Percentiles rank a stretch among this genome's conserved stretches.
Evolutionary conservation across 768 basidiomycete genomes (phyloP).

Genomic region (Kwoniella bestiolae): DNA sequence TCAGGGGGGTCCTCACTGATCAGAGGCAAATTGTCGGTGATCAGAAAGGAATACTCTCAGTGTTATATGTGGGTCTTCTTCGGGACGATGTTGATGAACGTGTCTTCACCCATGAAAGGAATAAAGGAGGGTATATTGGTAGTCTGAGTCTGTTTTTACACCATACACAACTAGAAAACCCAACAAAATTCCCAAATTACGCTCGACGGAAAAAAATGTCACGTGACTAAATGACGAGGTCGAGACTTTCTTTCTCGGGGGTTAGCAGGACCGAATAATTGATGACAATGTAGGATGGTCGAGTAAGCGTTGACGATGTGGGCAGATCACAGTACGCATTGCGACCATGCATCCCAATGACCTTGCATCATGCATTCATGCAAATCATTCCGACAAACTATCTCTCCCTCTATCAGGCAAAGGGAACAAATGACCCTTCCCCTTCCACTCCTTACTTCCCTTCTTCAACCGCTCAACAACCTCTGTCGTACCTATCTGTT

Average conservation of each 20-base stretch:
- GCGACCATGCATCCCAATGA: too few relatives aligned
- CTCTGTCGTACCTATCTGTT: conserved; percentile 11
- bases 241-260: too few relatives aligned
- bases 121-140: background rate
- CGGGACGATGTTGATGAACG: background rate
- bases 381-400: conserved; percentile 3
- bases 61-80: too few relatives aligned
- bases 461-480: conserved; percentile 14
- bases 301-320: too few relatives aligned
- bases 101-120: background rate
- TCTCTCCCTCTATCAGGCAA: conserved; percentile 20
- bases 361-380: background rate
- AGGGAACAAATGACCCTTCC: conserved; percentile 26
- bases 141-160: background rate
- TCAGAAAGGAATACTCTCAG: background rate
- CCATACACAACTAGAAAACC: too few relatives aligned
- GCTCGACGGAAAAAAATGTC: background rate
- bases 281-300: too few relatives aligned
- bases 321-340: too few relatives aligned
- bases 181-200: background rate
- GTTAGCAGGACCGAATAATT: too few relatives aligned
- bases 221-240: too few relatives aligned
- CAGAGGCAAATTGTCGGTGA: background rate
- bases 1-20: background rate
- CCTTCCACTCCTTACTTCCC: conserved; percentile 16